phyloP scores from a whole-genome alignment of 331 rosid genomes.

The Dryas integrifolia region DNA sequence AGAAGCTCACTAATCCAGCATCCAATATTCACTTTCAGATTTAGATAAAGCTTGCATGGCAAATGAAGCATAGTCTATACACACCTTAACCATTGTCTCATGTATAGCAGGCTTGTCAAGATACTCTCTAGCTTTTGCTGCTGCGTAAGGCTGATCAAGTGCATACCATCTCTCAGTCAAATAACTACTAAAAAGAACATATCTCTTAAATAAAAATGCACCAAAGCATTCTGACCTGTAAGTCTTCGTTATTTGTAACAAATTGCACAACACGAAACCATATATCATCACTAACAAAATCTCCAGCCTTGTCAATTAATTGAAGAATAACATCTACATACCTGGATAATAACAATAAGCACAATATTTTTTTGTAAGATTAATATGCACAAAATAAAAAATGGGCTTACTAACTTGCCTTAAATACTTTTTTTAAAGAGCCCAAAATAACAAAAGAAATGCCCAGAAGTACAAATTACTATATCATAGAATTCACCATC shows the following conservation, averaged over 20 bases:
- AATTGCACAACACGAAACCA: slow-evolving; percentile 99
- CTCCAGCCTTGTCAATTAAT: slow-evolving; percentile 99
- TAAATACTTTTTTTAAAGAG: not conserved
- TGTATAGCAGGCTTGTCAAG: slow-evolving; percentile 98
- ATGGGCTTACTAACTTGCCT: not conserved
- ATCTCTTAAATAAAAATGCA: slow-evolving; percentile 19
- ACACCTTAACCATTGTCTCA: slow-evolving; percentile 99
- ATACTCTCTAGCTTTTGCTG: slow-evolving; percentile 91
- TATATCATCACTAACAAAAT: slow-evolving; percentile 97
- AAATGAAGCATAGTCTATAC: slow-evolving; percentile 25
- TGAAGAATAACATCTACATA: slow-evolving; percentile 98
- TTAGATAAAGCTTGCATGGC: not conserved
- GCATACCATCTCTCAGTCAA: slow-evolving; percentile 40
- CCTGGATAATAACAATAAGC: slow-evolving; percentile 49
- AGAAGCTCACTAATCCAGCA: not conserved
- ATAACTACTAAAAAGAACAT: slow-evolving; percentile 17
- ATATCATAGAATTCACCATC: not conserved
- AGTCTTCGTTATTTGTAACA: slow-evolving; percentile 96
- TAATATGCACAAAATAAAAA: slow-evolving; percentile 2
- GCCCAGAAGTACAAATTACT: not conserved
- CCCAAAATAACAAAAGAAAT: not conserved
- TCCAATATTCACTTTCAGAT: not conserved
- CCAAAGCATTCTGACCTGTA: slow-evolving; percentile 67
- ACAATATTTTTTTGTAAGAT: slow-evolving; percentile 6
- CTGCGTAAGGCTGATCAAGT: slow-evolving; percentile 89